Evolutionary conservation across 305 asterid genomes (phyloP), one percentile per base, ranked within the genome.

Genomic region (Fraxinus albicans): DNA sequence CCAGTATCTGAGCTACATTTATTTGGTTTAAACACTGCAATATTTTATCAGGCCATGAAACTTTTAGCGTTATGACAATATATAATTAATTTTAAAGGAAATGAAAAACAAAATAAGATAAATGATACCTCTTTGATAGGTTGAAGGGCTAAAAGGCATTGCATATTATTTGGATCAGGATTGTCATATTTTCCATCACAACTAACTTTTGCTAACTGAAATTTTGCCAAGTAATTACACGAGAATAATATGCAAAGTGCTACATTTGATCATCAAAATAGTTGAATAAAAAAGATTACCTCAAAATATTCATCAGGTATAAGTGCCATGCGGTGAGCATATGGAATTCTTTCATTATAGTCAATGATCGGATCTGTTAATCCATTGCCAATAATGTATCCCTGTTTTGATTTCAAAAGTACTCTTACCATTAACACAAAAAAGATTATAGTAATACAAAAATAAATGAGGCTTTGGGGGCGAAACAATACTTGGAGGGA

Each of bases 171-270:
- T 65, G 82, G 73, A 77, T 91, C 86, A 33, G 83, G 87, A 67
- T 60, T 23, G 42, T 23, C 36, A 58, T 85, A 88, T 80, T 86
- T 81, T 40, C 88, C 89, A 0, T 76, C 55, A 77, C 94, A 91
- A 42, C 81, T 77, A 19, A n/a, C 23, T 83, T 84, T 80, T 33
- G 90, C 87, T 77, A 79, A 63, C 92, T 90, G 82, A 67, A 85
- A 77, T 42, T 42, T 42, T 42, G 50, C 50, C 50, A 42, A 10
- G 3, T 42, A 42, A 42, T 42, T 9, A 9, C 50, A 42, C 0
- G 3, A 42, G 0, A 42, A 42, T 42, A 42, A 42, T 42, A 42
- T 9, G 50, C 50, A 42, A 42, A 42, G 2, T 42, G 15, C 15
- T 2, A 42, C 27, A n/a, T 60, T 21, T 19, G 23, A 21, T 34